These are phyloP conservation scores for Sporothrix humicola DNA, from an alignment of 2,329 filamentous ascomycete species.

Conservation along the genomic window DNA sequence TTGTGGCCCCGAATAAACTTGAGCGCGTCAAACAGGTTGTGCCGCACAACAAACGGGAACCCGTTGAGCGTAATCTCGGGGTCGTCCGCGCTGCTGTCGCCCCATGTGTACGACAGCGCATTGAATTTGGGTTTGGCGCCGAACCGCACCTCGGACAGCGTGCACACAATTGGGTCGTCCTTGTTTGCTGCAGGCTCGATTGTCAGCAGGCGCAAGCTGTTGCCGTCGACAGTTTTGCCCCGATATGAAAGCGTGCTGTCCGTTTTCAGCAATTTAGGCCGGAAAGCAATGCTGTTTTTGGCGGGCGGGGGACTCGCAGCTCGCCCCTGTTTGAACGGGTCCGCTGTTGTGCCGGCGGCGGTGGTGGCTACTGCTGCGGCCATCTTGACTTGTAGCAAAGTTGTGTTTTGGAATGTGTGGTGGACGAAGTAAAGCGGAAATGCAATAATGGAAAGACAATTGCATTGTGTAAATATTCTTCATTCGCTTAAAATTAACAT, in stretches of 20 bases:
- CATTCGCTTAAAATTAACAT: too few species aligned
- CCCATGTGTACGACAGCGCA: slow-evolving; percentile 1
- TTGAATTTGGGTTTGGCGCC: slow-evolving; percentile 1
- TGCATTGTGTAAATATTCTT: too few species aligned
- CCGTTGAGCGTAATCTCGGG: background rate
- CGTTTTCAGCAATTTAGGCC: background rate
- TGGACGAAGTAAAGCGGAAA: too few species aligned
- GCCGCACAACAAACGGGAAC: background rate
- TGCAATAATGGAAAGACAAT: too few species aligned
- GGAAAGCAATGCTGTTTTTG: too few species aligned
- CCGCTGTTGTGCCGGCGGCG: too few species aligned
- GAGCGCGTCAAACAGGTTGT: background rate
- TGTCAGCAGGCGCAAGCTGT: background rate
- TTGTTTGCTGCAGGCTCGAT: background rate
- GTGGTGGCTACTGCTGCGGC: background rate
- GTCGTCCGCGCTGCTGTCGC: background rate
- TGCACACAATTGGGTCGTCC: background rate
- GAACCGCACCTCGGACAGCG: background rate
- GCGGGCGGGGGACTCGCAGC: too few species aligned
- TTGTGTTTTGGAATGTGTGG: too few species aligned
- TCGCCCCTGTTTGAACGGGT: too few species aligned
- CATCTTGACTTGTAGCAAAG: background rate
- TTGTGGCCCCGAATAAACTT: background rate
- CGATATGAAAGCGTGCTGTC: background rate
- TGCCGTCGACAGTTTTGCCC: background rate